Base-by-base conservation (phyloP, 495 filamentous ascomycete species). In the Penicillium verhagenii region DNA sequence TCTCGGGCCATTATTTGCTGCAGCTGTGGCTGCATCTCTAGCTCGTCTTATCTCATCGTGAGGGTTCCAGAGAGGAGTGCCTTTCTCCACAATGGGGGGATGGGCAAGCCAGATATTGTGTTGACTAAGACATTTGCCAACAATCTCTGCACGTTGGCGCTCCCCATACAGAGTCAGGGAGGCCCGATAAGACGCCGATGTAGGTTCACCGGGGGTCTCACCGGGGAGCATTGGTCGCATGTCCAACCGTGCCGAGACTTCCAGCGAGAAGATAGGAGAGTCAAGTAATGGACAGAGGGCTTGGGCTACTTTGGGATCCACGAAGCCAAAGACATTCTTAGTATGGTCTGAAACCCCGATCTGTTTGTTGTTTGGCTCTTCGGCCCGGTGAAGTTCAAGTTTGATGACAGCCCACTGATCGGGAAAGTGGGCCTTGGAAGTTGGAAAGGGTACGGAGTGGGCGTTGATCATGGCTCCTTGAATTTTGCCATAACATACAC, bases 401-500 rank as follows among this genome's bases (percentile, higher is more conserved):
- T 87, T 91, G 52, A 96, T 86, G 6, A 81, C 72, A 1, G 90
- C 87, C 88, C 90, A 94, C 44, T 79, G 64, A 35, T 62, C 53
- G 13, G 59, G 65, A 45, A 72, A 70, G 8, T 83, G 76, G 13
- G 76, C 69, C 6, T 14, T 45, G 28, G 43, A 23, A 45, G 82
- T 76, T n/a, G 76, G 70, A 14, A 76, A 86, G 0, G 88, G 92
- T 2, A 96, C 81, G 13, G 72, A 63, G 56, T 84, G 77, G 18
- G 88, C 86, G 35, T 86, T 86, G 52, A 96, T 73, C 47, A 72
- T 85, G 4, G 86, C 85, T 18, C 79, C 77, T 33, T 90, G 83
- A 18, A 97, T 64, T 66, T 85, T 86, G 7, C 94, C 94, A 65
- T 90, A 92, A 71, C 94, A 97, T 23, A 97, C 88, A 60, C 90